Conservation (phyloP, 495 filamentous ascomycete species). For the Penicillium pancosmium region DNA sequence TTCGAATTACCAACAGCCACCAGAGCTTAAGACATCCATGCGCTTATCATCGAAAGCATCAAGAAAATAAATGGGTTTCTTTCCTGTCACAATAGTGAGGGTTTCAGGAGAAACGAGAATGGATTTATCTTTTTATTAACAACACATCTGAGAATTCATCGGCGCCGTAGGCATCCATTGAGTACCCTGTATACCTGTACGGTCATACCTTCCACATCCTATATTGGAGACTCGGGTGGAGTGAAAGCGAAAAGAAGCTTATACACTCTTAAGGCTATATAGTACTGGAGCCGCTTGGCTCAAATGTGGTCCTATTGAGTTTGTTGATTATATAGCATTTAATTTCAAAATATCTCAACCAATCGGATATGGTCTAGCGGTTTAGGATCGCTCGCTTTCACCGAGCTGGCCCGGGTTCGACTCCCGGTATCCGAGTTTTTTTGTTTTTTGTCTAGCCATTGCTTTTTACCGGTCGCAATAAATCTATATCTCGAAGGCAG, state of each 20-base stretch:
- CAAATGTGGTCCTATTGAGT: background rate
- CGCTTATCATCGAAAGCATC: too few species aligned
- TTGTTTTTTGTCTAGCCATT: background rate
- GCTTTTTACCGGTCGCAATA: background rate
- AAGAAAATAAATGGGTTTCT: too few species aligned
- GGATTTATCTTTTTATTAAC: too few species aligned
- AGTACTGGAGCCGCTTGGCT: background rate
- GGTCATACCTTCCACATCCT: too few species aligned
- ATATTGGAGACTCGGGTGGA: background rate
- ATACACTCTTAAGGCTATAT: background rate
- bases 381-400: slow-evolving; percentile 4
- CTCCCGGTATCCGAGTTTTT: background rate
- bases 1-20: too few species aligned
- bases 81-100: too few species aligned
- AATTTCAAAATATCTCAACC: background rate
- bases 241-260: background rate
- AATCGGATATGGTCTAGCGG: slow-evolving; percentile 3
- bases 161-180: too few species aligned
- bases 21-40: too few species aligned
- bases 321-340: background rate
- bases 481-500: background rate
- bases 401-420: slow-evolving; percentile 4
- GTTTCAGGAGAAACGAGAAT: too few species aligned
- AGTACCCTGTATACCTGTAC: too few species aligned
- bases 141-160: too few species aligned